Evolutionary conservation across 2,329 filamentous ascomycete genomes (phyloP).

Genomic region (Penicillium sp.): DNA sequence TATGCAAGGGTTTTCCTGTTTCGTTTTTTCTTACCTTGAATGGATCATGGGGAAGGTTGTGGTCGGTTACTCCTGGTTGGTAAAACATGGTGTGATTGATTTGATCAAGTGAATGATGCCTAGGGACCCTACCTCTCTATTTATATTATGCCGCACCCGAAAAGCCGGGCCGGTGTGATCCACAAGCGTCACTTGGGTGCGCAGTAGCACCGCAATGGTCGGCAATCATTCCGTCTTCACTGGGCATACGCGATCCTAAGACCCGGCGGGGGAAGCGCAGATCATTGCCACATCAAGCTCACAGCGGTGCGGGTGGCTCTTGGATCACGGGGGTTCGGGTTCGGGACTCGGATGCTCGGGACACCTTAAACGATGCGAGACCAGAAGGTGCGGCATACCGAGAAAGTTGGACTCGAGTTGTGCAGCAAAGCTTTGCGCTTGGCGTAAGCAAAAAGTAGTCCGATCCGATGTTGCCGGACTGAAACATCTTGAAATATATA

Average conservation of each 20-base stretch:
- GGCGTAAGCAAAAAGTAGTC: not conserved
- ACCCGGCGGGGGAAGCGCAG: not conserved
- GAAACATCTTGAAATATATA: not conserved
- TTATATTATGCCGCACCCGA: not conserved
- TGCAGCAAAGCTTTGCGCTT: not conserved
- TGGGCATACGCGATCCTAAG: not conserved
- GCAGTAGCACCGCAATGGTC: not conserved
- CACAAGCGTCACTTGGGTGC: not conserved
- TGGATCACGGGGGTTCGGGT: not conserved
- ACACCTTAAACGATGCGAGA: not conserved
- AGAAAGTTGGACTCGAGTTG: not conserved
- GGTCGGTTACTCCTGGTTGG: constrained; percentile 53
- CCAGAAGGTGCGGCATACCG: not conserved
- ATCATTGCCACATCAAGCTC: not conserved
- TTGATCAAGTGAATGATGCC: not conserved
- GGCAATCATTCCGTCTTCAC: not conserved
- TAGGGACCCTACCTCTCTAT: not conserved
- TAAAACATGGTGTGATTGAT: constrained; percentile 48
- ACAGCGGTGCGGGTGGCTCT: not conserved
- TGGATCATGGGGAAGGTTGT: constrained; percentile 54
- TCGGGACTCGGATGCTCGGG: not conserved
- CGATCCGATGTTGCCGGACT: not conserved
- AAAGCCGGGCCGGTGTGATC: not conserved
- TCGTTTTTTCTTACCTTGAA: constrained; percentile 49
- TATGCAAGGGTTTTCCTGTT: not conserved